Conservation (phyloP, 163 green algal genomes). For the Scenedesmus sp. region DNA sequence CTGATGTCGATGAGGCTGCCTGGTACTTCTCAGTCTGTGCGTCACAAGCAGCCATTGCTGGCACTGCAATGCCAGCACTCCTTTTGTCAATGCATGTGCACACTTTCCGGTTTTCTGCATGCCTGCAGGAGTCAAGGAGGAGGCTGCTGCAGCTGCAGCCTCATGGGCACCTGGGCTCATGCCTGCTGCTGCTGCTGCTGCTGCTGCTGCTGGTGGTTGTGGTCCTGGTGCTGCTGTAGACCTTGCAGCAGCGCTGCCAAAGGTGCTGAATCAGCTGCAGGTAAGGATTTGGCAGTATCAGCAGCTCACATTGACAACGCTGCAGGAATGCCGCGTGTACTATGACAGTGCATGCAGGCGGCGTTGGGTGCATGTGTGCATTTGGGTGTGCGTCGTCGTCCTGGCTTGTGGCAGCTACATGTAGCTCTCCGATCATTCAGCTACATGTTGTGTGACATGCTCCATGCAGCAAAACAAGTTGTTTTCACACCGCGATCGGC, state of each 20-base stretch:
- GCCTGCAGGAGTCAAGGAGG: not conserved
- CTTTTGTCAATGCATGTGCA: too few relatives aligned
- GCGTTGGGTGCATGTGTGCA: not conserved
- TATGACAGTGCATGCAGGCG: not conserved
- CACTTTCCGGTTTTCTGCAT: not conserved
- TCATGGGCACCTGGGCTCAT: not conserved
- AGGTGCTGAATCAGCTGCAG: constrained; percentile 12
- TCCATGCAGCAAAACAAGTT: not conserved
- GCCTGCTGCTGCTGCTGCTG: too few relatives aligned
- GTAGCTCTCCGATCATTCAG: too few relatives aligned
- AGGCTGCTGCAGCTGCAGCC: not conserved
- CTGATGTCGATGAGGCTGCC: not conserved
- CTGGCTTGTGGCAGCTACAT: not conserved
- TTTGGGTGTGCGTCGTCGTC: not conserved
- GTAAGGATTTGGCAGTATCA: not conserved
- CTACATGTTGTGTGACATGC: not conserved
- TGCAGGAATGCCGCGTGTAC: not conserved
- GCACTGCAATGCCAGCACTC: too few relatives aligned
- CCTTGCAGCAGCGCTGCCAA: not conserved
- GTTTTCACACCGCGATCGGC: too few relatives aligned
- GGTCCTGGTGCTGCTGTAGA: constrained; percentile 1
- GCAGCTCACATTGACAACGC: not conserved
- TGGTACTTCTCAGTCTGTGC: not conserved
- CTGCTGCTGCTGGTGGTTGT: not conserved
- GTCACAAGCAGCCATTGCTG: not conserved